Conservation (phyloP, 805 yeast species). For the Tanozyma kutaoensis region DNA sequence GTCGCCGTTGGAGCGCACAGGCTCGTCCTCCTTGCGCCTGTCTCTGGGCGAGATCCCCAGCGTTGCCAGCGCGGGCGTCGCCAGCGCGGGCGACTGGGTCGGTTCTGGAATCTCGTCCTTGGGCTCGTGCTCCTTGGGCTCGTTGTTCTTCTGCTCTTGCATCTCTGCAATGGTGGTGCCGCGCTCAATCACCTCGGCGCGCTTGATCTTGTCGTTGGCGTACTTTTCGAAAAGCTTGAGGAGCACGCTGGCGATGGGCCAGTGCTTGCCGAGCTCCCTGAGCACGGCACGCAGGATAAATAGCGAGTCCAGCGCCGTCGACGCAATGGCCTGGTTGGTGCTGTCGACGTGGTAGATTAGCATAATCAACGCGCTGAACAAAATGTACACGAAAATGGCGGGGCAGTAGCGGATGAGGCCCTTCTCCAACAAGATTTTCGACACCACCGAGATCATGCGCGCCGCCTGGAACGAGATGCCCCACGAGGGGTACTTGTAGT, state of each 20-base stretch:
- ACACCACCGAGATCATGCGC: slow-evolving; percentile 54
- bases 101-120: slow-evolving; percentile 7
- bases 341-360: slow-evolving; percentile 56
- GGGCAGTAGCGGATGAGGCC: slow-evolving; percentile 40
- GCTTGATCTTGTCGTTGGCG: slow-evolving; percentile 27
- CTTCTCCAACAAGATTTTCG: slow-evolving; percentile 38
- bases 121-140: slow-evolving; percentile 11
- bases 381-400: slow-evolving; percentile 42
- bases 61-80: slow-evolving; percentile 6
- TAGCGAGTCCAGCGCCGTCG: slow-evolving; percentile 29
- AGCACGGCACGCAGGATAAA: slow-evolving; percentile 22
- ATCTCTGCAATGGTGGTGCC: slow-evolving; percentile 24
- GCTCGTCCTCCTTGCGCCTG: too few species aligned
- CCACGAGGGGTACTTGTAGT: slow-evolving; percentile 54
- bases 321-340: slow-evolving; percentile 23
- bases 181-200: slow-evolving; percentile 25
- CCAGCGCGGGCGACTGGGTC: slow-evolving; percentile 1
- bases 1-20: too few species aligned
- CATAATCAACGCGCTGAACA: slow-evolving; percentile 55
- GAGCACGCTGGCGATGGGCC: slow-evolving; percentile 26
- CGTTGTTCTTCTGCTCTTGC: slow-evolving; percentile 17
- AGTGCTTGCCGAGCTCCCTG: slow-evolving; percentile 21
- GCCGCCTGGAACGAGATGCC: slow-evolving; percentile 77
- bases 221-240: slow-evolving; percentile 25
- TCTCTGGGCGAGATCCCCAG: slow-evolving; percentile 17